A percentile compares a stretch with the other conserved stretches of the same genome.
Evolutionary conservation across 257 asterid species (phyloP).

Genomic region (Handroanthus guayacan): DNA sequence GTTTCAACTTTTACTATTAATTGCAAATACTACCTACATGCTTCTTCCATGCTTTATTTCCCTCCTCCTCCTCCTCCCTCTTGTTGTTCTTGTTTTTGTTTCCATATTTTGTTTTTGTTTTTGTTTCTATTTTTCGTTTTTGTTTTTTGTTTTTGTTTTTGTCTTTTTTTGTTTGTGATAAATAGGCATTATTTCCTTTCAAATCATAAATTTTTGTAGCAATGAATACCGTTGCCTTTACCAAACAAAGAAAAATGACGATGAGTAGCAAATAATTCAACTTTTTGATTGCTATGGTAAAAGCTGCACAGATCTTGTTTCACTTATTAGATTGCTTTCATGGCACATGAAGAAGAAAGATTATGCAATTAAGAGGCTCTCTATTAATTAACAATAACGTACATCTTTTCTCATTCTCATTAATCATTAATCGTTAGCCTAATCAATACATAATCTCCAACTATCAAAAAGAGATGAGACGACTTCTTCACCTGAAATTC

Average conservation of each 20-base stretch:
- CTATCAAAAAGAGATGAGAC: slow-evolving; percentile 1
- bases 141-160: too few species aligned
- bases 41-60: too few species aligned
- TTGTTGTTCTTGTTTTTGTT: too few species aligned
- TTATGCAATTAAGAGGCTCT: background rate
- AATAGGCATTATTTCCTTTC: too few species aligned
- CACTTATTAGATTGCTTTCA: too few species aligned
- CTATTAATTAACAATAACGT: background rate
- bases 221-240: background rate
- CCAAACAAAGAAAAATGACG: too few species aligned
- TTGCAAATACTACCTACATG: too few species aligned
- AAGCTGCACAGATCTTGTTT: background rate
- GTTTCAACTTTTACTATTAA: too few species aligned
- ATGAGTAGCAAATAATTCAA: background rate
- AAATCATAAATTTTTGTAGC: background rate
- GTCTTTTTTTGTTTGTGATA: too few species aligned
- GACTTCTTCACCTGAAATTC: background rate
- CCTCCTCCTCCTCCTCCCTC: too few species aligned
- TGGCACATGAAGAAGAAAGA: background rate
- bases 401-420: slow-evolving; percentile 29
- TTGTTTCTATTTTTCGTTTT: too few species aligned
- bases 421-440: slow-evolving; percentile 22
- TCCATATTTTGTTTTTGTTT: too few species aligned
- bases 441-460: slow-evolving; percentile 11
- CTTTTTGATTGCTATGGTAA: background rate